These are phyloP conservation scores for Penicillium griseofulvum DNA, from an alignment of 2,329 filamentous ascomycete genomes.

Conservation along the genomic window DNA sequence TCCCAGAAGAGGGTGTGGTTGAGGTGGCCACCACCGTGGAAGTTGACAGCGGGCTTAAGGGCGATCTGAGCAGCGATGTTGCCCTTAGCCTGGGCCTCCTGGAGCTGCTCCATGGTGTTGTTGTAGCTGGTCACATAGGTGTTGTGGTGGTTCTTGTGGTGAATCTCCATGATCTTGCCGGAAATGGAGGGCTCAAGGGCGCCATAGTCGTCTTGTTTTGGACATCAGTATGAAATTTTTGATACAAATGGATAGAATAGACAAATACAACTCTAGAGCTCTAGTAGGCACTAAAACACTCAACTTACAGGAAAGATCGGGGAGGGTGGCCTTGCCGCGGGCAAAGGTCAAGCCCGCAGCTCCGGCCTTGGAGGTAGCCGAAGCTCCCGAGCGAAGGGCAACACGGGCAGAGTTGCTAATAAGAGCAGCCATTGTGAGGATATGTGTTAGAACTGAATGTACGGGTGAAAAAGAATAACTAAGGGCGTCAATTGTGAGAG, in stretches of 20 bases:
- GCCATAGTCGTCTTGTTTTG: slow-evolving; percentile 78
- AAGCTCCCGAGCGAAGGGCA: slow-evolving; percentile 66
- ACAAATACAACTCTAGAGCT: not conserved
- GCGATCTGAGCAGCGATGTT: slow-evolving; percentile 59
- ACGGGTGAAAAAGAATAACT: not conserved
- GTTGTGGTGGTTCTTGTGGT: slow-evolving; percentile 92
- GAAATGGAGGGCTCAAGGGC: slow-evolving; percentile 84
- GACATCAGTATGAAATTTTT: slow-evolving; percentile 2
- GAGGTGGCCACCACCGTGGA: slow-evolving; percentile 63
- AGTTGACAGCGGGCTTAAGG: slow-evolving; percentile 61
- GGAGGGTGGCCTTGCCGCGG: slow-evolving; percentile 87
- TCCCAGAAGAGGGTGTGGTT: slow-evolving; percentile 68
- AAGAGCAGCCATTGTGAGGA: slow-evolving; percentile 67
- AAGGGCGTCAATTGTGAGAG: slow-evolving; percentile 8
- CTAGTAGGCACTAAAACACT: not conserved
- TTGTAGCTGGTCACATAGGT: slow-evolving; percentile 92
- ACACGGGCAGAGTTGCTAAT: slow-evolving; percentile 71
- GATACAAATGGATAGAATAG: not conserved
- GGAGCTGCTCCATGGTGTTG: slow-evolving; percentile 69
- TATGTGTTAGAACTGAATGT: not conserved
- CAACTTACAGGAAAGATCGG: slow-evolving; percentile 74
- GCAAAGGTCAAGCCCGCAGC: slow-evolving; percentile 73
- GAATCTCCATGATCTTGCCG: slow-evolving; percentile 92
- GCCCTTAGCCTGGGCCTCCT: slow-evolving; percentile 54
- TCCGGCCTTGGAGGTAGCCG: slow-evolving; percentile 53